phyloP scores from a whole-genome alignment of 2,329 filamentous ascomycete species.

The Beauveria sp. region DNA sequence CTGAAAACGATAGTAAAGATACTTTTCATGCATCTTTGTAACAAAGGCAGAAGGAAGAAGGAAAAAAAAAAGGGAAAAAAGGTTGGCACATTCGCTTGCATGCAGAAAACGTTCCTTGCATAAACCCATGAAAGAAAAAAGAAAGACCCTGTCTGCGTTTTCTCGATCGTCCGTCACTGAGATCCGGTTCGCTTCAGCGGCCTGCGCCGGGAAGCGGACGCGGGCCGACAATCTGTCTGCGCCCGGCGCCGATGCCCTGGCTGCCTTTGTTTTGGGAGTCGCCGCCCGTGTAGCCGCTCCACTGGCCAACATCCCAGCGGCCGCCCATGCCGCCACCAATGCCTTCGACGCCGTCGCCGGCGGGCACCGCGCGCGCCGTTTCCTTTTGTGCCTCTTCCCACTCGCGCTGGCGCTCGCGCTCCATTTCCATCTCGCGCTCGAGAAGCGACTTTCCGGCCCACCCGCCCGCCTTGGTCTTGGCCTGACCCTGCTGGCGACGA shows the following conservation, averaged over 20 bases:
- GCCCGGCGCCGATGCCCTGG: conserved; percentile 59
- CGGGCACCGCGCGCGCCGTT: conserved; percentile 43
- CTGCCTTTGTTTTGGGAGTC: conserved; percentile 63
- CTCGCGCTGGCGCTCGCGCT: conserved; percentile 66
- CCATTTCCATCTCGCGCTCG: conserved; percentile 74
- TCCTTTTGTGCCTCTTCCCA: conserved; percentile 71
- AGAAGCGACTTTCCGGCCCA: conserved; percentile 63
- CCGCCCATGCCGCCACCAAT: conserved; percentile 60
- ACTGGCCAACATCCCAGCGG: conserved; percentile 70
- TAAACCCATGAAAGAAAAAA: not conserved
- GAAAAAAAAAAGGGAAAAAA: not conserved
- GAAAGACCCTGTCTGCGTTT: not conserved
- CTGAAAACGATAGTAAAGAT: not conserved
- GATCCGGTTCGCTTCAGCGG: not conserved
- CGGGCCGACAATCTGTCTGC: conserved; percentile 73
- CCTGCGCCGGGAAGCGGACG: conserved; percentile 50
- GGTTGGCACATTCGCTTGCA: not conserved
- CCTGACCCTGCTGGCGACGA: conserved; percentile 49
- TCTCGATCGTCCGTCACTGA: conserved; percentile 7
- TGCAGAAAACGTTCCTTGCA: not conserved
- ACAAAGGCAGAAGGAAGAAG: not conserved
- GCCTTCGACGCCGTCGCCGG: conserved; percentile 49
- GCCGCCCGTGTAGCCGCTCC: conserved; percentile 66
- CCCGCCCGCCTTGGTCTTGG: conserved; percentile 53
- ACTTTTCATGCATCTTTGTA: no score